A percentile compares a stretch with the other conserved stretches of the same genome.
Conservation (phyloP, 2,329 filamentous ascomycete species). For the Dactylonectria macrodidyma region DNA sequence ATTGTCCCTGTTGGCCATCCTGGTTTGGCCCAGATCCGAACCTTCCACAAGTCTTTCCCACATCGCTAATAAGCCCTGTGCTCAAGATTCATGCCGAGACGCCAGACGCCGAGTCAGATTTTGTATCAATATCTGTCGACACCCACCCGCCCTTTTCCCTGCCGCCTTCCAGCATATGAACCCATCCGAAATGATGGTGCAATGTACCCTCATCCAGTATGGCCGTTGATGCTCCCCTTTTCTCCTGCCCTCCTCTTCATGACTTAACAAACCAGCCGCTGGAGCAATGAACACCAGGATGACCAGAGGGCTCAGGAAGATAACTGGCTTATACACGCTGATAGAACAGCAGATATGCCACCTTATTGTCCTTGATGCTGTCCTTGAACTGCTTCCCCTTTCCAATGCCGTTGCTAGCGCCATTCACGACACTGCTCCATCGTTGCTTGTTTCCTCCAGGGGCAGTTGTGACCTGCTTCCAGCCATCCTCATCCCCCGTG, state of each 20-base stretch:
- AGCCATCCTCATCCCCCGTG: conserved; percentile 77
- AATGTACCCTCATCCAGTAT: conserved; percentile 46
- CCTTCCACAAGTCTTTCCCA: conserved; percentile 34
- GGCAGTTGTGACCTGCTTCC: conserved; percentile 82
- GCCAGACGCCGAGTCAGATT: conserved; percentile 48
- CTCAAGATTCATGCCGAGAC: conserved; percentile 45
- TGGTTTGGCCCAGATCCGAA: conserved; percentile 30
- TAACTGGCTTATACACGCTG: conserved; percentile 74
- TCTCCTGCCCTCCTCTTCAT: conserved; percentile 41
- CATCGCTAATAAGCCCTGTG: conserved; percentile 30
- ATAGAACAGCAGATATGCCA: conserved; percentile 97
- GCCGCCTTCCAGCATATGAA: conserved; percentile 40
- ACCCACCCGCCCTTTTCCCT: conserved; percentile 40
- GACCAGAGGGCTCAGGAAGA: background rate
- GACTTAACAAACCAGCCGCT: conserved; percentile 20
- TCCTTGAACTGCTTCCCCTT: conserved; percentile 73
- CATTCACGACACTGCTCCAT: conserved; percentile 80
- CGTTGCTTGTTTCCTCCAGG: conserved; percentile 75
- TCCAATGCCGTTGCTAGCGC: conserved; percentile 67
- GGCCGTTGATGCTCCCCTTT: conserved; percentile 45
- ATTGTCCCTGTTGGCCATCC: conserved; percentile 29
- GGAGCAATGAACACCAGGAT: conserved; percentile 1
- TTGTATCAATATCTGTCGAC: conserved; percentile 38
- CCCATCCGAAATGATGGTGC: conserved; percentile 44
- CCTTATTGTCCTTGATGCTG: conserved; percentile 90